Evolutionary conservation across 2,329 filamentous ascomycete species (phyloP), one percentile per base, ranked within the genome.

Genomic region (Decorospora gaudefroyi): DNA sequence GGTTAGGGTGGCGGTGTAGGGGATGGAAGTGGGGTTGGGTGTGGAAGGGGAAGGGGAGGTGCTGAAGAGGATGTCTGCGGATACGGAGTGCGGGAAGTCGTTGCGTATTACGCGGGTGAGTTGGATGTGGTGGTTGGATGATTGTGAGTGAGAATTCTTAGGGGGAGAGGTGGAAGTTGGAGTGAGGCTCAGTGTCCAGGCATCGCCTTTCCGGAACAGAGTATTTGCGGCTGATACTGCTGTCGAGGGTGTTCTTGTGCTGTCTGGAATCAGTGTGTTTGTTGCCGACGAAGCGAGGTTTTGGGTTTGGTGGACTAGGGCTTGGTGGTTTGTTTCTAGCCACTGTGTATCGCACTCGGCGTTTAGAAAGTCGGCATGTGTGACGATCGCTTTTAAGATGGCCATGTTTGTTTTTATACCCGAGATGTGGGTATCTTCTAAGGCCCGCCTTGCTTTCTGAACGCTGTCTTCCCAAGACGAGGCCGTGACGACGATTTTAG

Each of bases 331-430:
- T 12, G 58, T 51, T 59, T 82, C 79, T 1, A 85, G 70, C 83
- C 82, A 84, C 53, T 76, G 75, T 0, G 80, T 84, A 51, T 82
- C 77, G 44, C 76, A 78, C 1, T 50, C 49, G 6, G 78, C 76
- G 0, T 62, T 47, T 0, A 70, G 40, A 51, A 86, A 84, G 28
- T 78, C 74, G 1, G 66, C 52, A 51, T 79, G 77, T 0, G 68
- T 65, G 4, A 82, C 66, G 11, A 85, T 80, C 0, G 76, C 80
- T 26, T 74, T 69, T 1, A 86, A 70, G 1, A 84, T 64, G 34
- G 73, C 68, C 11, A 84, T 52, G 46, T 83, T 85, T 0, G 82
- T 85, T 52, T 78, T 79, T 4, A 85, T 71, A 1, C 82, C 83
- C 0, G 57, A 62, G n/a, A 86, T 74, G 2, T 61, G 66, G 0